Base-by-base conservation (phyloP, 805 yeast genomes). In the Candida berthetii region DNA sequence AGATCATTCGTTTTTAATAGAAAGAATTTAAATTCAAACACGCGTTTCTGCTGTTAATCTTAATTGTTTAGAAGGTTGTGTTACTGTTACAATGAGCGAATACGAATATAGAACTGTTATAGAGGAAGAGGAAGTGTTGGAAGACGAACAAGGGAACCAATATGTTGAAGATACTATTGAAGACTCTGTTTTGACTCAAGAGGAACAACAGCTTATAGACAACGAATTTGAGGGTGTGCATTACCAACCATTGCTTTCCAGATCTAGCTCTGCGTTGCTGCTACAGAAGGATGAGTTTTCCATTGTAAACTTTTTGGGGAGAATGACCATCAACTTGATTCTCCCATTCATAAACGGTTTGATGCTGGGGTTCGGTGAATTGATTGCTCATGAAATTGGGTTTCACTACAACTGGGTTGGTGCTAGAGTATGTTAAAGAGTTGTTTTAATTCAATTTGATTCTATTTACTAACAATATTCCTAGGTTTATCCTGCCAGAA, bases 341-440 rank as follows among this genome's bases (percentile, higher is more conserved):
- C 64, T 91, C 36, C 98, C 98, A 2, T 89, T 91, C 54, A 69
- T 91, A 50, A 91, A 91, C 54, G 98, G 98, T 8, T 68, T 91
- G 63, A 90, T 90, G 96, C 73, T 91, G 39, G 98, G 98, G 0
- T 88, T 91, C 59, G 98, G 98, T 2, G 98, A 91, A 66, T 80
- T 91, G 17, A 67, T 87, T 44, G 98, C 98, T 8, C 96, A 90
- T 58, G 97, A 91, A 55, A 64, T 91, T 33, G 95, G 96, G 6
- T 85, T 86, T 67, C 71, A 72, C 37, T 82, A 77, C 64, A 80
- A 86, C 36, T 85, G 93, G 85, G 55, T 69, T 18, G 88, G 84
- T 6, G 89, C 89, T 13, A 73, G 71, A 54, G 88, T 78, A 39
- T 59, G 61, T 61, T 13, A 20, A 17, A 19, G 33, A 16, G 33